A percentile compares a stretch with the other conserved stretches of the same genome.
Evolutionary conservation across 139 green algal species (phyloP).

Genomic region (Limnomonas spitsbergensis): DNA sequence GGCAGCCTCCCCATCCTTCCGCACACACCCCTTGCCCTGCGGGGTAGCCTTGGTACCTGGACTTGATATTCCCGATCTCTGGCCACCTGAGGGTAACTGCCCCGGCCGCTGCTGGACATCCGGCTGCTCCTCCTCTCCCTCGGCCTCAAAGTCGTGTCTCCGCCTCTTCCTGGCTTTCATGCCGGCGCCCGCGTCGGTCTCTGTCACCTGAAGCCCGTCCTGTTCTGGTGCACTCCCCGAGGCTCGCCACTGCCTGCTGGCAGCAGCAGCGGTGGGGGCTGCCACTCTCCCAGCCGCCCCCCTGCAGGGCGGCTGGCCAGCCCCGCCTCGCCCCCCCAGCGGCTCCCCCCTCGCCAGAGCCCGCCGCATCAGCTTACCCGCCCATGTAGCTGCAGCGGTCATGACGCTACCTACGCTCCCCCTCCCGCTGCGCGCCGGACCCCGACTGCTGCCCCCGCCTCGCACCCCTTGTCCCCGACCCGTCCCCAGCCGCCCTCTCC

Average conservation of each 20-base stretch:
- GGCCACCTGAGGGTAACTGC: no score
- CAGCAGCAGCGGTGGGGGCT: not conserved
- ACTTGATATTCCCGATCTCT: no score
- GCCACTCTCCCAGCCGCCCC: no score
- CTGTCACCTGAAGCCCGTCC: not conserved
- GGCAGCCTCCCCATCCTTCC: no score
- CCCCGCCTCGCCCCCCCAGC: no score
- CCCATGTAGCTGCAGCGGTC: constrained; percentile 1
- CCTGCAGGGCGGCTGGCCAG: no score
- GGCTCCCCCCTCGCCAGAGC: not conserved
- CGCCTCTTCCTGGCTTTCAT: not conserved
- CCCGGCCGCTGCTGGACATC: no score
- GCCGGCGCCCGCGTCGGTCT: not conserved
- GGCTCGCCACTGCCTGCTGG: not conserved
- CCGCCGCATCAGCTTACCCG: not conserved
- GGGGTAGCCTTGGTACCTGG: no score
- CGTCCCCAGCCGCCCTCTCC: not conserved
- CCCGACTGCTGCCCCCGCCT: not conserved
- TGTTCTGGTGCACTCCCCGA: not conserved
- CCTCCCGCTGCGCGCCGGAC: not conserved
- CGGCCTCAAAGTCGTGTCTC: no score
- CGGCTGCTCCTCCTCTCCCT: no score
- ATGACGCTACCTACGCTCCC: not conserved
- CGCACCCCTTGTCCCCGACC: not conserved
- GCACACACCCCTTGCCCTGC: no score